Evolutionary conservation across 1,139 yeast genomes (phyloP), one percentile per base, ranked within the genome.

Genomic region (Ashbya aceris): DNA sequence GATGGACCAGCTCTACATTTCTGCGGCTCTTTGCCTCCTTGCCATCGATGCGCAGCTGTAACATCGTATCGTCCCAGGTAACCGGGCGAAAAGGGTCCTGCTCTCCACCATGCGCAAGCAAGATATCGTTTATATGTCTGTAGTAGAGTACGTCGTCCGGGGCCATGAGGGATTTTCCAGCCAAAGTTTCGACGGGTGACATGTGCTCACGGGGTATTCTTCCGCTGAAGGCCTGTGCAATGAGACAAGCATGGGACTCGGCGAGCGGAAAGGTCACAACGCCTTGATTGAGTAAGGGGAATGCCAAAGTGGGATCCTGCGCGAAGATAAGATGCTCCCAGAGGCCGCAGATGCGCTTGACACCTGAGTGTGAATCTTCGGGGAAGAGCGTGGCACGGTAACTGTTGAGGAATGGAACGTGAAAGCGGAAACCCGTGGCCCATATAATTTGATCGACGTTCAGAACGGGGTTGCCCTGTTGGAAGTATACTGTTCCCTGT

Each of bases 341-440:
- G 7, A 76, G 57, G 26, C 74, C 70, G 41, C 66, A 67, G n/a
- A 77, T 61, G 37, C 73, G 64, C 36, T 58, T 52, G 9, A 73
- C 72, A 41, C 6, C 79, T 9, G 64, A 55, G 23, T 64, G 48
- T 6, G 64, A 45, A n/a, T 62, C 77, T 36, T 66, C 62, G 0
- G 73, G 66, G 34, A 73, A 63, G 7, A 70, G 49, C 3, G 73
- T 65, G n/a, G 60, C 48, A 43, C 48, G 40, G 36, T 51, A 54
- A 43, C 50, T 46, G 32, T 44, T 51, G 37, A 76, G 76, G 73
- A 53, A 67, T 58, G 79, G 78, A 41, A 68, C 62, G 27, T 72
- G 67, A 49, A 74, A 69, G 20, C 70, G 62, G 55, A 74, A 80
- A 0, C 87, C 86, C 1, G 87, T 80, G 29, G 83, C 82, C 56